Evolutionary conservation across 306 rosid species (phyloP), one percentile per base, ranked within the genome.

Genomic region (Sophora flavescens): DNA sequence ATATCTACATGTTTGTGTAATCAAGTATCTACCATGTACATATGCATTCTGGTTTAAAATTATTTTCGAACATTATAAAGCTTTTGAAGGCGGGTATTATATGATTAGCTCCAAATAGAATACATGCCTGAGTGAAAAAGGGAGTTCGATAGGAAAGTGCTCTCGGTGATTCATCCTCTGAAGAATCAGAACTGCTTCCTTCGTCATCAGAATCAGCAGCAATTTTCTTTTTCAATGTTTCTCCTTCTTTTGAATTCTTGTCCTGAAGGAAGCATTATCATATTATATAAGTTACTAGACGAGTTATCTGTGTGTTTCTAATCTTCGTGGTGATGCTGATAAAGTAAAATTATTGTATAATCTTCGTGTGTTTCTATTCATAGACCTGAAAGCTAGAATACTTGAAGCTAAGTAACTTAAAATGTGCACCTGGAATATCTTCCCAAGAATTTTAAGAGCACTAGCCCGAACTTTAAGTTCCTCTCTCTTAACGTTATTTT

Each of bases 361-460:
- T n/a, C n/a, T n/a, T n/a, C n/a, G n/a, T n/a, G n/a, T n/a, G n/a
- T n/a, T n/a, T n/a, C n/a, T n/a, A n/a, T n/a, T n/a, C n/a, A n/a
- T n/a, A n/a, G n/a, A n/a, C n/a, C 18, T 50, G 53, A 59, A 59
- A 35, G 44, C 5, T 47, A 44, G 61, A 57, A 58, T 32, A 61
- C 26, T 44, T 45, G 38, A 22, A n/a, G 39, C 32, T 11, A 18
- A 12, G 70, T 60, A 58, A 57, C 47, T 13, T 36, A 68, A 42
- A 45, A 44, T 59, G 59, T 54, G 75, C 75, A 95, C 95, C 96
- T 89, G 96, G 78, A 90, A 92, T 86, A 84, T 87, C 82, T 86
- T 90, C 61, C 99, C 99, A 56, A 95, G 90, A 65, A 85, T 74
- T 83, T 92, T 95, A 50, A 95, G 92, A 52, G 96, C 97, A 8